phyloP scores from a whole-genome alignment of 2,329 filamentous ascomycete species.

The Diaporthe eres region DNA sequence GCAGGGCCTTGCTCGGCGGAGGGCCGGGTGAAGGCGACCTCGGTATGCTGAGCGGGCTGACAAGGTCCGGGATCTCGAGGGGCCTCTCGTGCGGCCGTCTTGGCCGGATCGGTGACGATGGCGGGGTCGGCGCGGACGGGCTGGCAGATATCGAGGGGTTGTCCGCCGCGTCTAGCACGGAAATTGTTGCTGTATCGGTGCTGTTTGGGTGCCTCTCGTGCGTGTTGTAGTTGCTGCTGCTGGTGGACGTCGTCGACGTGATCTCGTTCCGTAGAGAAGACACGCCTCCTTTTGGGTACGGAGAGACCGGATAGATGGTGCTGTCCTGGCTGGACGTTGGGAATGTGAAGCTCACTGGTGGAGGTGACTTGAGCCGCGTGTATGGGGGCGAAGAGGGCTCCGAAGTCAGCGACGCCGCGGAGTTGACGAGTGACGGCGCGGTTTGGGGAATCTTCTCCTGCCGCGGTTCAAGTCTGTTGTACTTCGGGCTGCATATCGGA shows the following conservation, averaged over 20 bases:
- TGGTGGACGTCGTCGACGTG: constrained; percentile 40
- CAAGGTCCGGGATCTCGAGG: constrained; percentile 54
- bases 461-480: constrained; percentile 54
- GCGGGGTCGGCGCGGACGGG: constrained; percentile 42
- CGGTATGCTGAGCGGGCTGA: constrained; percentile 39
- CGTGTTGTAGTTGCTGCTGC: constrained; percentile 40
- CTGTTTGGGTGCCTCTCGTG: constrained; percentile 21
- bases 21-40: constrained; percentile 31
- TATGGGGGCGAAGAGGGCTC: constrained; percentile 24
- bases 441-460: constrained; percentile 47
- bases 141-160: neutral
- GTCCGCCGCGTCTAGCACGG: constrained; percentile 8
- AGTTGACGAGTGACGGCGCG: neutral
- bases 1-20: constrained; percentile 33
- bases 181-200: constrained; percentile 8
- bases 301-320: constrained; percentile 11
- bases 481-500: constrained; percentile 55
- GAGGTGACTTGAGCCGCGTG: constrained; percentile 41
- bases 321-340: constrained; percentile 38
- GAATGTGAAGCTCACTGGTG: constrained; percentile 42
- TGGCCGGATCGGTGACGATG: constrained; percentile 52
- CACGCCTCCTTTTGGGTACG: constrained; percentile 33
- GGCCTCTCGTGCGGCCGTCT: constrained; percentile 53
- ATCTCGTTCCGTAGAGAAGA: constrained; percentile 48
- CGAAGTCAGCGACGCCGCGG: constrained; percentile 19